Conservation (phyloP, 2,329 filamentous ascomycete genomes). For the Hypoxylon sp. region DNA sequence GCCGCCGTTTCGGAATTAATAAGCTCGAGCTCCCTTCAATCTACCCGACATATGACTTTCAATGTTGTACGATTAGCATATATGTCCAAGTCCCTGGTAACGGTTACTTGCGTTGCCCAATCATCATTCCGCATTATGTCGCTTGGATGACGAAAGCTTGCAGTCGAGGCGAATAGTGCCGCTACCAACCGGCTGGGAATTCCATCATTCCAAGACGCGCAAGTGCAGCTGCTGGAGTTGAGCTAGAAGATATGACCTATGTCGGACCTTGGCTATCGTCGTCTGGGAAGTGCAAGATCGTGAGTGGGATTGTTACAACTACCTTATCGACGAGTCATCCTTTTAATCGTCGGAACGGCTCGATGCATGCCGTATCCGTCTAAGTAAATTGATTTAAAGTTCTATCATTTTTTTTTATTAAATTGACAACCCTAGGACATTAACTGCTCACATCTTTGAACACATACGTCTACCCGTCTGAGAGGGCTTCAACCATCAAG, state of each 20-base stretch:
- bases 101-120: not conserved
- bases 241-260: not conserved
- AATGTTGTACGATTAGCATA: not conserved
- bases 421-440: too few species aligned
- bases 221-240: constrained; percentile 14
- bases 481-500: too few species aligned
- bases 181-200: constrained; percentile 12
- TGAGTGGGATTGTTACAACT: not conserved
- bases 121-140: constrained; percentile 6
- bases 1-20: not conserved
- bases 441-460: too few species aligned
- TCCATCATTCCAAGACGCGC: not conserved
- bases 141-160: constrained; percentile 18
- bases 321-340: not conserved
- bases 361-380: not conserved
- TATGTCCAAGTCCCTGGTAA: not conserved
- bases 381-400: too few species aligned
- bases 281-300: too few species aligned
- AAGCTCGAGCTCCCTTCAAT: not conserved
- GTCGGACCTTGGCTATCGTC: too few species aligned
- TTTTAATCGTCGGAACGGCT: not conserved
- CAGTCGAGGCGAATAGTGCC: not conserved
- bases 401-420: too few species aligned
- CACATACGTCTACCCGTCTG: too few species aligned
- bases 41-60: too few species aligned